Conservation (phyloP, 352 stramenopile species). For the Pythium rhizo-oryzae region DNA sequence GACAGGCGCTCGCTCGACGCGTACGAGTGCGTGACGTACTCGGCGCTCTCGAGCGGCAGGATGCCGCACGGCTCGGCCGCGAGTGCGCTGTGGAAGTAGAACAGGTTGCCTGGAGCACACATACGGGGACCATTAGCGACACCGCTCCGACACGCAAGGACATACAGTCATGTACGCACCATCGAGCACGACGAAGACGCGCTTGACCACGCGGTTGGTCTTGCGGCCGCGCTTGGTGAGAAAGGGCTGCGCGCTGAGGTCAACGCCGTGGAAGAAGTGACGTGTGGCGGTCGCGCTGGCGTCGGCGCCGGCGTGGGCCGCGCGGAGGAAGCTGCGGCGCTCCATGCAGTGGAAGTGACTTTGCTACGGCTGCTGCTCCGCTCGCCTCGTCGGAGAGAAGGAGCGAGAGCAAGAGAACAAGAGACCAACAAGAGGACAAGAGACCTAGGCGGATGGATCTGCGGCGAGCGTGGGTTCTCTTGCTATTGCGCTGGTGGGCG, state of each 20-base stretch:
- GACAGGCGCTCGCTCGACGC: conserved; percentile 53
- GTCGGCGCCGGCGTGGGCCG: neutral
- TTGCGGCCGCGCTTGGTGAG: conserved; percentile 77
- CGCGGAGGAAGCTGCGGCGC: conserved; percentile 27
- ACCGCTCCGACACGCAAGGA: neutral
- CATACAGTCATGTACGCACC: conserved; percentile 29
- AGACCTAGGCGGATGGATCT: no score
- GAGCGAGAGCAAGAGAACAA: neutral
- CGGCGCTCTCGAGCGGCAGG: conserved; percentile 57
- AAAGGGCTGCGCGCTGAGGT: conserved; percentile 66
- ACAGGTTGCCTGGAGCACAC: conserved; percentile 54
- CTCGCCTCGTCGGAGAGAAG: neutral
- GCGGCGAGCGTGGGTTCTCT: no score
- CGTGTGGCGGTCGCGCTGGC: conserved; percentile 4
- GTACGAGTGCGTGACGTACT: conserved; percentile 80
- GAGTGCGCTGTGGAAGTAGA: conserved; percentile 72
- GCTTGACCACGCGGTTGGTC: conserved; percentile 64
- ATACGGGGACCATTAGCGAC: neutral
- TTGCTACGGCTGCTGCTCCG: no score
- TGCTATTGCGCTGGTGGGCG: no score
- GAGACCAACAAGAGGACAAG: no score
- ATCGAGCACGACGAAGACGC: conserved; percentile 78
- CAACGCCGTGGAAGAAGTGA: conserved; percentile 60
- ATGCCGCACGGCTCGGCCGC: conserved; percentile 62
- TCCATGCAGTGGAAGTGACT: conserved; percentile 15